Evolutionary conservation across 2,329 filamentous ascomycete species (phyloP).

Genomic region (Fusarium decemcellulare): DNA sequence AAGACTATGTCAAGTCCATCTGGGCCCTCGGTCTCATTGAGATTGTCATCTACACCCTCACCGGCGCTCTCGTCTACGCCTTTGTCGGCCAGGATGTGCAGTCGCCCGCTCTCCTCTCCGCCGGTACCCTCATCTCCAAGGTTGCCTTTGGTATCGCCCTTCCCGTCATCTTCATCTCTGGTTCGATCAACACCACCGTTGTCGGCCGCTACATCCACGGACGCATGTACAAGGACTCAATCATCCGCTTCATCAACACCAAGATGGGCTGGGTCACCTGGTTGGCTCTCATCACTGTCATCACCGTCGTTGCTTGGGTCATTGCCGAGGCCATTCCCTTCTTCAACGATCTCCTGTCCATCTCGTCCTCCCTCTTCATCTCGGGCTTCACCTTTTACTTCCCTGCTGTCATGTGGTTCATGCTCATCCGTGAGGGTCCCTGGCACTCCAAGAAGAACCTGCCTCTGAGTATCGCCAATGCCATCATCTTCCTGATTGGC

Average conservation of each 20-base stretch:
- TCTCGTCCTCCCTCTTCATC: slow-evolving; percentile 65
- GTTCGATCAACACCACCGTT: slow-evolving; percentile 75
- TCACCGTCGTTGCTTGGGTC: slow-evolving; percentile 78
- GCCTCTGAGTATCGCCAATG: slow-evolving; percentile 43
- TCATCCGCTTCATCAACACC: slow-evolving; percentile 64
- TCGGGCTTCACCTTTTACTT: slow-evolving; percentile 61
- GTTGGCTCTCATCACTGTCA: slow-evolving; percentile 68
- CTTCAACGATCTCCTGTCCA: slow-evolving; percentile 77
- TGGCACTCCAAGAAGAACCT: slow-evolving; percentile 51
- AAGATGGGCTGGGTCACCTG: slow-evolving; percentile 66
- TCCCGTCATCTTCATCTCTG: slow-evolving; percentile 82
- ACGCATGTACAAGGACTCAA: slow-evolving; percentile 59
- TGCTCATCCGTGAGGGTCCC: slow-evolving; percentile 53
- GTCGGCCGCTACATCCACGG: slow-evolving; percentile 62
- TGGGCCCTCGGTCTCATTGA: slow-evolving; percentile 73
- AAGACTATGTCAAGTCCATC: slow-evolving; percentile 68
- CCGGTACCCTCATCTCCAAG: slow-evolving; percentile 71
- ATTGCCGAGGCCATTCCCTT: slow-evolving; percentile 82
- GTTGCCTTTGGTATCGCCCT: slow-evolving; percentile 79
- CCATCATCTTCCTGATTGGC: slow-evolving; percentile 48
- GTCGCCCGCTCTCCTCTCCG: slow-evolving; percentile 78
- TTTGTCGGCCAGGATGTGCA: slow-evolving; percentile 75
- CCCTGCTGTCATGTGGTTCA: slow-evolving; percentile 60
- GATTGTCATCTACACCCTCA: slow-evolving; percentile 76
- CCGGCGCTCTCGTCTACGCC: slow-evolving; percentile 77